Evolutionary conservation across 208 protist genomes (phyloP).

Genomic region (Naegleria fowleri): DNA sequence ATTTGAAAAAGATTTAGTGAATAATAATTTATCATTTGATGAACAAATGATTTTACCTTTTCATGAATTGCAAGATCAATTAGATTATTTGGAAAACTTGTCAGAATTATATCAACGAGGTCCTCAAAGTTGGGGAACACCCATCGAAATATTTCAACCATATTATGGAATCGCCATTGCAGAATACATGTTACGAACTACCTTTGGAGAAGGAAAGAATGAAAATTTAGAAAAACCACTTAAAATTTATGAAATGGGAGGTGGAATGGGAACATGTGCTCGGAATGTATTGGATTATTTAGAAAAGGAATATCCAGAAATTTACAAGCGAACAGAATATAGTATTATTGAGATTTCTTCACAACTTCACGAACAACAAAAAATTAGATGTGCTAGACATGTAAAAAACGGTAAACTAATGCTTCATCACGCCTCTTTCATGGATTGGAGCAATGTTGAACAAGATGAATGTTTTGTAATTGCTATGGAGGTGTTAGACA

Average conservation of each 20-base stretch:
- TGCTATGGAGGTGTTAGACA: conserved; percentile 65
- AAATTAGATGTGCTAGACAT: conserved; percentile 62
- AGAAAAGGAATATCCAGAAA: conserved; percentile 64
- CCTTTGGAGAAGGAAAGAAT: conserved; percentile 50
- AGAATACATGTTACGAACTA: conserved; percentile 69
- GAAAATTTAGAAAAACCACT: conserved; percentile 72
- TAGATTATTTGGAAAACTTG: background rate
- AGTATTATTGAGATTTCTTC: conserved; percentile 70
- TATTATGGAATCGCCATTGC: conserved; percentile 74
- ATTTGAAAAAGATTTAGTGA: background rate
- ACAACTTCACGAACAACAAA: conserved; percentile 60
- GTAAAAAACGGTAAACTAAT: conserved; percentile 59
- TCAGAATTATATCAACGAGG: background rate
- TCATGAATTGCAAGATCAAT: background rate
- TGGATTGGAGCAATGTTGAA: conserved; percentile 69
- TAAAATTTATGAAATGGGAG: conserved; percentile 74
- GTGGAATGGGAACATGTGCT: conserved; percentile 67
- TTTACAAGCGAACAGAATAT: conserved; percentile 70
- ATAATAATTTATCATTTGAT: conserved; percentile 61
- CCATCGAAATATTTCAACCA: conserved; percentile 71
- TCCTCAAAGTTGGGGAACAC: conserved; percentile 40
- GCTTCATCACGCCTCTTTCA: conserved; percentile 63
- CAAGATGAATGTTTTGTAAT: conserved; percentile 63
- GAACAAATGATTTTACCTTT: conserved; percentile 58
- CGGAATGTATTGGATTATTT: conserved; percentile 68